Base-by-base conservation (phyloP, 441 rosid genomes). In the Corymbia citriodora region DNA sequence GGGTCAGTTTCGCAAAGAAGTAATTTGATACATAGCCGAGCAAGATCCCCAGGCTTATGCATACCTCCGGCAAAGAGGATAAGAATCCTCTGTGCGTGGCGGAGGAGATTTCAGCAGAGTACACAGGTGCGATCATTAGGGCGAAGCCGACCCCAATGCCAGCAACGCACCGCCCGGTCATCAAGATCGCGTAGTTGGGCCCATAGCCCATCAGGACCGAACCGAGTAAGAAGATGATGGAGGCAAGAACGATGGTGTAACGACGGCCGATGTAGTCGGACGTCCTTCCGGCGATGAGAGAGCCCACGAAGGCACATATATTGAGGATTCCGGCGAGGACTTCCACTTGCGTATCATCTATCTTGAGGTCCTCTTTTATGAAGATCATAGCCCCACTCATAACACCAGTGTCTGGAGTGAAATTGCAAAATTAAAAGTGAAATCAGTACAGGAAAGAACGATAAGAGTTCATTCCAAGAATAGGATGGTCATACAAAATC, bases 361-460 rank as follows among this genome's bases (percentile, higher is more conserved):
- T 63, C 72, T 63, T 14, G 72, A 6, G 92, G n/a, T 97, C 99
- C 72, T 97, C 98, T 92, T 97, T 94, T 88, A 97, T 96, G 94
- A 96, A 97, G 33, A 96, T 96, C 97, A 97, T 94, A 11, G 99
- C 99, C 85, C 99, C 99, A 88, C 99, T 97, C 99, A 97, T 97
- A 6, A 96, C 98, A n/a, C 98, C 99, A 45, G 99, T 97, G 92
- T 97, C 99, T 97, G 93, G 27, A 79, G 45, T 9, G 18, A 17
- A 68, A 31, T 25, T n/a, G 86, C 25, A 81, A 49, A 50, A 82
- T 50, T 17, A 33, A 74, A 48, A 65, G 23, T 48, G 81, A 49
- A 72, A 61, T 63, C 70, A 59, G 83, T 54, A 25, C 5, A n/a
- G 55, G 33, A 49, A 40, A 79, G 54, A 19, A 25, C 61, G 40